Base-by-base conservation (phyloP, 208 protist genomes). In the Wallacemonas rigidus region DNA sequence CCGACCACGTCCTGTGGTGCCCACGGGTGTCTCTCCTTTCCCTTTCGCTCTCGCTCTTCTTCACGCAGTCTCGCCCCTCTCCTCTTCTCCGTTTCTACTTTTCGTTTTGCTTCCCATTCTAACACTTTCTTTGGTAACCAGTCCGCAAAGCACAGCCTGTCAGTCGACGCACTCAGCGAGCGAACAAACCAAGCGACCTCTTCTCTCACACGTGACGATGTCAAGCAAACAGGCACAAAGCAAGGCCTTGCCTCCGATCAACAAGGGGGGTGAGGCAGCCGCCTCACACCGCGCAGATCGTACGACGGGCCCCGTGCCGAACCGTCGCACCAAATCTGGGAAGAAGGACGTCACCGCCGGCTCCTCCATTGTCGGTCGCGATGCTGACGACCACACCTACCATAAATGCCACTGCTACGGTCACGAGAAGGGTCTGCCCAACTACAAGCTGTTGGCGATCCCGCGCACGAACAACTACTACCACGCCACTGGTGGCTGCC, bases 391-490 rank as follows among this genome's bases (percentile, higher is more conserved):
- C 54, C 63, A 73, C 54, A 39, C 41, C 39, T 86, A 81, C 65
- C 82, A 91, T 68, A 71, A 81, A 50, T 90, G 86, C 67, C 64
- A 76, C 65, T 90, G 86, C 76, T 89, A 91, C 70, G 74, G 86
- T 6, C 88, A 90, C 69, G 67, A 81, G 2, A 54, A 81, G 17
- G 71, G 64, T 38, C 73, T 93, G 26, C 88, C 88, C 2, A 71
- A 93, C 72, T 93, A 93, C 77, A 89, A 88, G 26, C 67, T 88
- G 5, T 82, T 93, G 67, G 63, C 82, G 26, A 85, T 87, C 39
- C 88, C 88, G 2, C 80, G 86, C 51, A 93, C 88, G 2, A 93
- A 93, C 79, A 93, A 93, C 76, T 93, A 91, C 75, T 93, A 93
- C 80, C 69, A 70, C 14, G 77, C 82, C 1, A 82, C 77, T 7